phyloP scores from a whole-genome alignment of 257 asterid genomes.

The Scutellaria baicalensis region DNA sequence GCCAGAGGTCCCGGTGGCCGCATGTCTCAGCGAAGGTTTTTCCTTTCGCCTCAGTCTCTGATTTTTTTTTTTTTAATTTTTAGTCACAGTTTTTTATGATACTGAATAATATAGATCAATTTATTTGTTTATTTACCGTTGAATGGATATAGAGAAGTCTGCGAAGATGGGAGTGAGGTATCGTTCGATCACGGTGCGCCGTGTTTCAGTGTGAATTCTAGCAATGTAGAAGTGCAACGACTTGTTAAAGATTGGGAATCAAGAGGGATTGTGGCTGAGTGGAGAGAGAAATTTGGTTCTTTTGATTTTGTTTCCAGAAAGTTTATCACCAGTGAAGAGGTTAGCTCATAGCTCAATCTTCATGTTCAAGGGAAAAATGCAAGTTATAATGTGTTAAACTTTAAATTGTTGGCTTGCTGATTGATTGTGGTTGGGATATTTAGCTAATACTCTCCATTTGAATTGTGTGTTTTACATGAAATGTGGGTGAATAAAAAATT shows the following conservation, averaged over 20 bases:
- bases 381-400: background rate
- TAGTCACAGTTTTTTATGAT: background rate
- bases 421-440: background rate
- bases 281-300: conserved; percentile 75
- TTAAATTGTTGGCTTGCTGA: background rate
- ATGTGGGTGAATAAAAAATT: too few relatives aligned
- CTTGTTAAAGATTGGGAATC: conserved; percentile 73
- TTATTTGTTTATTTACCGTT: background rate
- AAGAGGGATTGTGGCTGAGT: conserved; percentile 68
- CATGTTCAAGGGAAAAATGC: background rate
- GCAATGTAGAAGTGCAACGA: conserved; percentile 50
- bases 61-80: background rate
- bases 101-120: background rate
- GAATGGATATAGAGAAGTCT: conserved; percentile 38
- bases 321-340: conserved; percentile 54
- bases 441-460: background rate
- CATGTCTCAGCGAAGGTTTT: conserved; percentile 85
- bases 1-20: conserved; percentile 97
- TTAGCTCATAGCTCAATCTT: conserved; percentile 8
- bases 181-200: conserved; percentile 86
- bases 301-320: conserved; percentile 59
- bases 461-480: too few relatives aligned
- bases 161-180: conserved; percentile 80
- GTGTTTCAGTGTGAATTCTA: conserved; percentile 44
- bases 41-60: background rate